Evolutionary conservation across 371 early-diverging fungal species (phyloP).

Genomic region (Mucor plumbeus): DNA sequence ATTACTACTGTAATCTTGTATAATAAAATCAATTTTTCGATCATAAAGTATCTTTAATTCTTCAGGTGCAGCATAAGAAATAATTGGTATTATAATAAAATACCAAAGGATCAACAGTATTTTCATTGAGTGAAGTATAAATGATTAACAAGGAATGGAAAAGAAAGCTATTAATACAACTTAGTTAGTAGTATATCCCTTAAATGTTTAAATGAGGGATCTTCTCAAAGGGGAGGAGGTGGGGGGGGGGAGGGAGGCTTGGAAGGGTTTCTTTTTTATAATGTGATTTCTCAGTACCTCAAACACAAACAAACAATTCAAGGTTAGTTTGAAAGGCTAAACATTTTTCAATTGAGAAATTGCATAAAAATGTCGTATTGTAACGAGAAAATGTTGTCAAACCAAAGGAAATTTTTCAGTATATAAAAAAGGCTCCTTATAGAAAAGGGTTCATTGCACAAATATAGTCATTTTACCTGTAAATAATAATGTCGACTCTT

Average conservation of each 20-base stretch:
- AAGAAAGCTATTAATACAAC: constrained; percentile 1
- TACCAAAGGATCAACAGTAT: not conserved
- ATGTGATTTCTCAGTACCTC: not conserved
- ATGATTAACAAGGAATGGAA: constrained; percentile 1
- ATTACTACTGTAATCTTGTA: constrained; percentile 19
- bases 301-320: constrained; percentile 7
- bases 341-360: no score
- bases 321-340: no score
- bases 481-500: no score
- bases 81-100: not conserved
- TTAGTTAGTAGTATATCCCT: not conserved
- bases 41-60: constrained; percentile 24
- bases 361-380: no score
- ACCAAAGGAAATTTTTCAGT: no score
- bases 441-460: no score
- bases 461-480: no score
- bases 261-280: not conserved
- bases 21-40: constrained; percentile 22
- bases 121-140: not conserved
- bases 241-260: not conserved
- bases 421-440: no score
- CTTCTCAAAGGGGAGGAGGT: not conserved
- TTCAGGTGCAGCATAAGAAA: not conserved
- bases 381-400: no score
- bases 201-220: not conserved